phyloP scores from a whole-genome alignment of 139 green algal species.

The Limnomonas spitsbergensis region DNA sequence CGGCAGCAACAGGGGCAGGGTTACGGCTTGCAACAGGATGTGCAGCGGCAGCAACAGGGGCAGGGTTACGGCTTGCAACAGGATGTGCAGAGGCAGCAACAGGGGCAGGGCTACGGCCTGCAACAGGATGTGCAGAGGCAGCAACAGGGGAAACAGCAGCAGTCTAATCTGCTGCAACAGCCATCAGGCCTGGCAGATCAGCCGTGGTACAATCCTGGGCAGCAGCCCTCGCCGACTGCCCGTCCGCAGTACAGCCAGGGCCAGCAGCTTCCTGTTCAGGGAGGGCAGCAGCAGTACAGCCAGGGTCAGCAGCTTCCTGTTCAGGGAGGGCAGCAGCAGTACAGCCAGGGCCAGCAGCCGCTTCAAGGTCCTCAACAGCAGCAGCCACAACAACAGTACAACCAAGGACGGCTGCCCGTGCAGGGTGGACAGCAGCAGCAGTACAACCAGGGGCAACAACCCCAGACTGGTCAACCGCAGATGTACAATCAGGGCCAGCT shows the following conservation, averaged over 20 bases:
- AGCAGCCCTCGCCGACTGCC: too few relatives aligned
- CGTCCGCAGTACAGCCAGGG: not conserved
- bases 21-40: not conserved
- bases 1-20: too few relatives aligned
- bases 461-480: not conserved
- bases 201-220: too few relatives aligned
- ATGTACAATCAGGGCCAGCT: not conserved
- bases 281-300: not conserved
- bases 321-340: not conserved
- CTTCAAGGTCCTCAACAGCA: not conserved
- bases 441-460: not conserved
- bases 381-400: not conserved
- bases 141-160: not conserved
- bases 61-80: not conserved
- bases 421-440: not conserved
- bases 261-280: too few relatives aligned
- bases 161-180: not conserved
- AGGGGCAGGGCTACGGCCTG: not conserved
- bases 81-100: not conserved
- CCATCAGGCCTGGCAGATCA: too few relatives aligned
- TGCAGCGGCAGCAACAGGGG: not conserved
- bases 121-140: not conserved
- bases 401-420: not conserved
- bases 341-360: not conserved
- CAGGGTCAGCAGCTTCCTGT: not conserved